Evolutionary conservation across 352 stramenopile genomes (phyloP), one percentile per base, ranked within the genome.

Genomic region (Thalassiosira sp.): DNA sequence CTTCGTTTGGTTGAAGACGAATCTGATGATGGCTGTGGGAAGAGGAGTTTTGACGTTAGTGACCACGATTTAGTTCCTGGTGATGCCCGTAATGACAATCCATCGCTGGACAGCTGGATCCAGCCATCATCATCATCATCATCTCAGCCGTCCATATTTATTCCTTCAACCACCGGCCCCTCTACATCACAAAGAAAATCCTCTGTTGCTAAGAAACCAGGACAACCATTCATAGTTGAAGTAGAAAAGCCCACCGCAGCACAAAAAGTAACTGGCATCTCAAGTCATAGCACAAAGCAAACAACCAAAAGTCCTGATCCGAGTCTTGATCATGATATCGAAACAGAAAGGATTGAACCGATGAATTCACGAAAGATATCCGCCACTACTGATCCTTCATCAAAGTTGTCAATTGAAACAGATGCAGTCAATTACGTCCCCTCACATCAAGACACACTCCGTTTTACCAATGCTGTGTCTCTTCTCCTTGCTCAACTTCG

Each of bases 401-500:
- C 33, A 35, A 62, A 24, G 3, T 18, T 56, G 16, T 11, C 25
- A 40, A 51, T 11, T 3, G 22, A 40, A n/a, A 6, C 6, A 46
- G 24, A 40, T 27, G 15, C 16, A 6, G 20, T 16, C 18, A 25
- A 46, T 11, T n/a, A n/a, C n/a, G 16, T 22, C 16, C 5, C 22
- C 25, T 13, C 54, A 28, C 35, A 42, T 0, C 40, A 52, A 10
- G 46, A 69, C 5, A 42, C 25, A 20, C 37, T 72, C 28, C 28
- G 15, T 28, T 78, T 78, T 54, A 51, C 51, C 35, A 71, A 66
- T 59, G 42, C 58, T 10, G 48, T 70, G 0, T 67, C 52, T 8
- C 40, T 72, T 3, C 18, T 66, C 27, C 60, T 78, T 8, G 62
- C 69, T 6, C 43, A 43, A 51, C 43, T 78, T 40, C 51, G 60